These are phyloP conservation scores for Hyaloscypha finlandica DNA, from an alignment of 495 filamentous ascomycete genomes.

Conservation along the genomic window DNA sequence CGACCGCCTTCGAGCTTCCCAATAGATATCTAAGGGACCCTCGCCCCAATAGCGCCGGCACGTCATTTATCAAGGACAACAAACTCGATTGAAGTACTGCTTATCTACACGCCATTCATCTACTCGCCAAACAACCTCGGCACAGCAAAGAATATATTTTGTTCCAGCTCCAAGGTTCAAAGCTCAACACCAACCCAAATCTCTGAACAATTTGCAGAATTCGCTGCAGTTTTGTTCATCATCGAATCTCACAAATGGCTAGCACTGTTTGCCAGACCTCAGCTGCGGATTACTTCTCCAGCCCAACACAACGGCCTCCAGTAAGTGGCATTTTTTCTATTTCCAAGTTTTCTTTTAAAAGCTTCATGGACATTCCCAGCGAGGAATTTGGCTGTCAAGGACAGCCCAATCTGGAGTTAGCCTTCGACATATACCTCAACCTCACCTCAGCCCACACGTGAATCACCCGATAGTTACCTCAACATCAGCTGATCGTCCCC, in stretches of 20 bases:
- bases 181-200: neutral
- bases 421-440: neutral
- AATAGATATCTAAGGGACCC: slow-evolving; percentile 16
- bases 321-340: slow-evolving; percentile 21
- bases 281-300: slow-evolving; percentile 21
- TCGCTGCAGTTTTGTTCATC: slow-evolving; percentile 4
- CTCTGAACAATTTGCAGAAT: neutral
- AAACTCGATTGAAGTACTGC: slow-evolving; percentile 8
- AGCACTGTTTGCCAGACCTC: slow-evolving; percentile 21
- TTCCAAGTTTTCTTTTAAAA: neutral
- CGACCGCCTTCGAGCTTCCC: neutral
- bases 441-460: slow-evolving; percentile 4
- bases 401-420: neutral
- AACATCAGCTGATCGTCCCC: slow-evolving; percentile 17
- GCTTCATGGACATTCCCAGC: neutral
- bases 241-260: slow-evolving; percentile 15
- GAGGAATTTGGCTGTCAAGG: neutral
- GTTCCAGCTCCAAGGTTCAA: neutral
- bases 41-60: slow-evolving; percentile 23
- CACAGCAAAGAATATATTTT: slow-evolving; percentile 7
- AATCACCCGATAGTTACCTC: neutral
- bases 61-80: slow-evolving; percentile 20
- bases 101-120: slow-evolving; percentile 1
- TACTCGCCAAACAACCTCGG: slow-evolving; percentile 10
- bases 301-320: slow-evolving; percentile 14